phyloP scores from a whole-genome alignment of 768 basidiomycete genomes.

The Gautieria morchelliformis region DNA sequence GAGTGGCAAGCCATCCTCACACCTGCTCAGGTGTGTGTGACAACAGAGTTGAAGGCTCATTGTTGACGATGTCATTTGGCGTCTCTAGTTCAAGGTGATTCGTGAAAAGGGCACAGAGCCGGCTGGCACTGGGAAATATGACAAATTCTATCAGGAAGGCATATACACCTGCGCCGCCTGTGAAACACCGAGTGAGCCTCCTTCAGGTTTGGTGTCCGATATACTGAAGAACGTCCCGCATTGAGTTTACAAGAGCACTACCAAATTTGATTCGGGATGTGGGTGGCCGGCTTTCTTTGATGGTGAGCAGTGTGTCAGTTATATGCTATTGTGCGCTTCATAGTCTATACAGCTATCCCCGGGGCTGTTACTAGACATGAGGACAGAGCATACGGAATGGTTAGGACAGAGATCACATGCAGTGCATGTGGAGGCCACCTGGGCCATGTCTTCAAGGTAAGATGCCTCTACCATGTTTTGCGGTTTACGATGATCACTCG shows the following conservation, averaged over 20 bases:
- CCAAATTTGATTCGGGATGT: conserved; percentile 89
- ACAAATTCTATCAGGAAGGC: conserved; percentile 56
- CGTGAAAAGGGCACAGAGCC: conserved; percentile 83
- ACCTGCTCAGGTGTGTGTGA: conserved; percentile 61
- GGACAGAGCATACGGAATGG: conserved; percentile 57
- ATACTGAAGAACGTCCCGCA: neutral
- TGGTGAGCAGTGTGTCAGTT: conserved; percentile 31
- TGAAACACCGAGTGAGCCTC: conserved; percentile 39
- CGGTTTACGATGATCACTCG: neutral
- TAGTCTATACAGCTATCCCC: conserved; percentile 54
- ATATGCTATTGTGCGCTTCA: neutral
- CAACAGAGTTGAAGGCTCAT: neutral
- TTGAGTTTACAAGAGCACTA: conserved; percentile 71
- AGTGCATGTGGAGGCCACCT: conserved; percentile 88
- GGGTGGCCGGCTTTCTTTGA: conserved; percentile 99
- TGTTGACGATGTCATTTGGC: neutral
- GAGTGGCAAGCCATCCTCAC: conserved; percentile 82
- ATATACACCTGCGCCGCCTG: conserved; percentile 76
- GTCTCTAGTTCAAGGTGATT: conserved; percentile 66
- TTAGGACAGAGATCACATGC: conserved; percentile 80
- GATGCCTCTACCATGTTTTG: neutral
- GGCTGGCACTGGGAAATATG: conserved; percentile 70
- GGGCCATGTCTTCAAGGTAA: conserved; percentile 81
- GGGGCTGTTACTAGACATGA: conserved; percentile 77
- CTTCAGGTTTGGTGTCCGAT: neutral